A percentile compares a stretch with the other conserved stretches of the same genome.
phyloP scores from a whole-genome alignment of 208 protist species.

The Zelonia costaricensis region DNA sequence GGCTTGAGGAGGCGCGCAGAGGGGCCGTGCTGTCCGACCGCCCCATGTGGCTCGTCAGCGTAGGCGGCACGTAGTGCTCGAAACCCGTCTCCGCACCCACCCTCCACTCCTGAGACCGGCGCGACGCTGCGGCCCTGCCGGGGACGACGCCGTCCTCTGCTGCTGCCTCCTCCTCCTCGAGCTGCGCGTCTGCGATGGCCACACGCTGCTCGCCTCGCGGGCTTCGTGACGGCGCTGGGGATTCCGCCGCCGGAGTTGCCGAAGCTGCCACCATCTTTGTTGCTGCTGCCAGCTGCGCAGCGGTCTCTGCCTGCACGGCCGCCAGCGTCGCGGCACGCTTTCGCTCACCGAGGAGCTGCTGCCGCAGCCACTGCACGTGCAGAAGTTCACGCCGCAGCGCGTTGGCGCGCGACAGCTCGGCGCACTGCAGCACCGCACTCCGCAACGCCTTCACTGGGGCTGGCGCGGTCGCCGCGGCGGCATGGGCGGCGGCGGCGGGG shows the following conservation, averaged over 20 bases:
- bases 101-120: too few species aligned
- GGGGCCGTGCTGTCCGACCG: too few species aligned
- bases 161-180: too few species aligned
- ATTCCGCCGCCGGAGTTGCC: too few species aligned
- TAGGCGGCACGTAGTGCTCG: background rate
- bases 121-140: too few species aligned
- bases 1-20: background rate
- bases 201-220: too few species aligned
- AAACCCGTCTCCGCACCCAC: background rate
- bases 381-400: constrained; percentile 41
- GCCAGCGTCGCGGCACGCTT: background rate
- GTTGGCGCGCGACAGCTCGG: constrained; percentile 42
- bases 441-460: background rate
- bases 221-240: too few species aligned
- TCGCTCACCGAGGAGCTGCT: constrained; percentile 15
- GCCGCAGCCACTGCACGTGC: constrained; percentile 38
- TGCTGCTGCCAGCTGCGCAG: background rate
- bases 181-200: background rate
- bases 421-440: constrained; percentile 25
- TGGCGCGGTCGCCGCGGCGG: background rate
- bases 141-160: too few species aligned
- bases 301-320: background rate
- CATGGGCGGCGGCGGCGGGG: background rate
- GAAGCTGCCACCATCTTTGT: too few species aligned
- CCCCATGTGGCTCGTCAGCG: background rate